These are phyloP conservation scores for Arthrobotrys megalospora DNA, from an alignment of 2,329 filamentous ascomycete species.

Conservation along the genomic window DNA sequence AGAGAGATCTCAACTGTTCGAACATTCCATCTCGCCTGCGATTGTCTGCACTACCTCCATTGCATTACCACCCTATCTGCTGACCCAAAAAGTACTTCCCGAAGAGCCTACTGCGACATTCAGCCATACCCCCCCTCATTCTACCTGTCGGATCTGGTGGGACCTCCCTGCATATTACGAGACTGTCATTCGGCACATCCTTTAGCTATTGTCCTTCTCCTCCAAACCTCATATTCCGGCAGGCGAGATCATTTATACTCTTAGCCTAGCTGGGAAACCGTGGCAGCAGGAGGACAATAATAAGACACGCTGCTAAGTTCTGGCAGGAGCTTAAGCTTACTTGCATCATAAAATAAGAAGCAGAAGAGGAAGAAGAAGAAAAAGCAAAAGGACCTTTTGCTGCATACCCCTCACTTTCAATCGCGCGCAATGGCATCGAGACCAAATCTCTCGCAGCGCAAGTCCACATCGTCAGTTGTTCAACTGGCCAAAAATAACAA, in stretches of 20 bases:
- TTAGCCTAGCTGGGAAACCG: conserved; percentile 52
- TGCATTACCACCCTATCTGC: conserved; percentile 30
- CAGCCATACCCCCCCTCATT: conserved; percentile 33
- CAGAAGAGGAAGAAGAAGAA: conserved; percentile 9
- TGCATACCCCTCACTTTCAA: conserved; percentile 60
- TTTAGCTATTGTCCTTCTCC: conserved; percentile 22
- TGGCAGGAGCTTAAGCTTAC: conserved; percentile 35
- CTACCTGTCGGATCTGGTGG: conserved; percentile 55
- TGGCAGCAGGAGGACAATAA: conserved; percentile 32
- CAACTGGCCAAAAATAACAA: conserved; percentile 58
- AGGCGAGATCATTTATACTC: conserved; percentile 38
- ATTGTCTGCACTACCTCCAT: conserved; percentile 20
- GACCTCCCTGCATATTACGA: conserved; percentile 57
- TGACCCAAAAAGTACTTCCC: conserved; percentile 32
- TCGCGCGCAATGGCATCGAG: conserved; percentile 60
- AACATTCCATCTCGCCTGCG: conserved; percentile 36
- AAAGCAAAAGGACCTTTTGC: conserved; percentile 26
- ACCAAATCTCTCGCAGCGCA: conserved; percentile 57
- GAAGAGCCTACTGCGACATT: conserved; percentile 27
- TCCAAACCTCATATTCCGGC: conserved; percentile 49
- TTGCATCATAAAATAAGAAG: conserved; percentile 19
- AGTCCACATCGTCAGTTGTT: conserved; percentile 59
- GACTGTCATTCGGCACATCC: conserved; percentile 32
- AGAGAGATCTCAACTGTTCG: conserved; percentile 41
- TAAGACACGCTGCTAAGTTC: conserved; percentile 28